phyloP scores from a whole-genome alignment of 805 yeast genomes.

The Starmerella vaccinii region DNA sequence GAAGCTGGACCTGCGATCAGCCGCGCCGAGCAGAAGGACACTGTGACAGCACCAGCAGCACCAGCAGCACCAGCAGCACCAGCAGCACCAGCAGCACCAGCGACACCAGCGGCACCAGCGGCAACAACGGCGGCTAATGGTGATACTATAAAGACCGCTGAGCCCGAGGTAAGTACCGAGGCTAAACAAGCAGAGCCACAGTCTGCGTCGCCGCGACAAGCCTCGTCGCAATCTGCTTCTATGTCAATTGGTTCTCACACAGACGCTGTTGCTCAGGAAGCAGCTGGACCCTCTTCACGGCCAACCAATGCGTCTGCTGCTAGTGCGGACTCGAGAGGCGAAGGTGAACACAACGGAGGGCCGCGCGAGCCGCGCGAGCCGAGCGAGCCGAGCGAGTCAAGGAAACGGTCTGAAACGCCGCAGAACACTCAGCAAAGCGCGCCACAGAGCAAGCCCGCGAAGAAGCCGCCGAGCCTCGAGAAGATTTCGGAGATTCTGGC shows the following conservation, averaged over 20 bases:
- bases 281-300: too few relatives aligned
- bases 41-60: not conserved
- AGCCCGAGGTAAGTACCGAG: not conserved
- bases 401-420: not conserved
- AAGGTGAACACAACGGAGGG: too few relatives aligned
- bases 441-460: slow-evolving; percentile 2
- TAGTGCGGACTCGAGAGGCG: too few relatives aligned
- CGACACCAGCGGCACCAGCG: not conserved
- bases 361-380: too few relatives aligned
- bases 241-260: too few relatives aligned
- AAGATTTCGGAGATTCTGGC: slow-evolving; percentile 31
- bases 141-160: not conserved
- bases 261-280: too few relatives aligned
- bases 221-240: too few relatives aligned
- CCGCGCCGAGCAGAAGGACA: too few relatives aligned
- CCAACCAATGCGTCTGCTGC: too few relatives aligned
- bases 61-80: not conserved
- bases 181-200: too few relatives aligned
- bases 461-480: slow-evolving; percentile 26
- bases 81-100: not conserved
- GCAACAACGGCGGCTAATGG: not conserved
- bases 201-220: too few relatives aligned
- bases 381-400: not conserved
- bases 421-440: not conserved
- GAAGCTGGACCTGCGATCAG: too few relatives aligned